Evolutionary conservation across 73 alveolate species (phyloP).

Genomic region (Loxodes magnus): DNA sequence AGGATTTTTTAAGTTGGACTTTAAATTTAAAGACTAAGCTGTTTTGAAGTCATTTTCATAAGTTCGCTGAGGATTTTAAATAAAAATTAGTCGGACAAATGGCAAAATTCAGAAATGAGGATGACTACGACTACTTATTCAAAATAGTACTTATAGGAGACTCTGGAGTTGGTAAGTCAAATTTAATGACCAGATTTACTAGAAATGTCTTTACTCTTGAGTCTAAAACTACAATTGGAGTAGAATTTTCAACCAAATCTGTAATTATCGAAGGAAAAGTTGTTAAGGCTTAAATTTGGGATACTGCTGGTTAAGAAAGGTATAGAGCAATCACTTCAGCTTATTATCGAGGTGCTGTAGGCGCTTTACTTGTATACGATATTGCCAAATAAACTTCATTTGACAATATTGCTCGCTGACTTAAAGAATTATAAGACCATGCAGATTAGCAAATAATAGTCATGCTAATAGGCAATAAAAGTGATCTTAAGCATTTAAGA

Average conservation of each 20-base stretch:
- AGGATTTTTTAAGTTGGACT: too few relatives aligned
- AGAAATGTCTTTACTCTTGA: constrained; percentile 39
- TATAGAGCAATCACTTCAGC: constrained; percentile 23
- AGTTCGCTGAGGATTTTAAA: too few relatives aligned
- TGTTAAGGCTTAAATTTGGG: constrained; percentile 22
- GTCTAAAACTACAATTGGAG: constrained; percentile 38
- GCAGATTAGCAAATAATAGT: neutral
- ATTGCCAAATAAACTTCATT: constrained; percentile 9
- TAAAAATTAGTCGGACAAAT: too few relatives aligned
- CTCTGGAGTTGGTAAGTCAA: constrained; percentile 52
- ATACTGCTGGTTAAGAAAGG: constrained; percentile 38
- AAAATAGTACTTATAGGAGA: constrained; percentile 66
- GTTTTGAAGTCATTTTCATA: too few relatives aligned
- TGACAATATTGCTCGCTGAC: constrained; percentile 11
- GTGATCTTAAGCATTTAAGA: neutral
- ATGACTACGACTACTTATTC: constrained; percentile 46
- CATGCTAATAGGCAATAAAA: constrained; percentile 5
- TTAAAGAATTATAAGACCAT: neutral
- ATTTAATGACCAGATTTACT: constrained; percentile 33
- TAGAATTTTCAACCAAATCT: constrained; percentile 39
- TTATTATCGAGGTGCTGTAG: constrained; percentile 28
- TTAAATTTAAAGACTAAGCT: too few relatives aligned
- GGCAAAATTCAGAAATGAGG: constrained; percentile 7
- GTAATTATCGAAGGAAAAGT: constrained; percentile 24
- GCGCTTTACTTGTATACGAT: constrained; percentile 25